Conservation (phyloP, 345 rosid species). For the Dipteronia dyeriana region DNA sequence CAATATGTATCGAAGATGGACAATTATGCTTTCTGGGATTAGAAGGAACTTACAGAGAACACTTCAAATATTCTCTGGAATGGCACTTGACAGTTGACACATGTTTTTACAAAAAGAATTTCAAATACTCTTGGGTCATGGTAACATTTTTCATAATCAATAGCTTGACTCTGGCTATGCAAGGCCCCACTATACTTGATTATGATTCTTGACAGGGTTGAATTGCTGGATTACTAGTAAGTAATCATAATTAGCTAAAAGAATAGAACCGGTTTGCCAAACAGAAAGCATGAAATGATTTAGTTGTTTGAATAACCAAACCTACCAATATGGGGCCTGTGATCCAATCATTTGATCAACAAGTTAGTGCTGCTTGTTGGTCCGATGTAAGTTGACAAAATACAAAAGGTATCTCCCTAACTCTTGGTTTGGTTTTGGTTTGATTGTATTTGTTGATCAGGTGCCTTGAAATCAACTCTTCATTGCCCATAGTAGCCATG, state of each 20-base stretch:
- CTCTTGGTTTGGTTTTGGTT: neutral
- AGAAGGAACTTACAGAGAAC: no score
- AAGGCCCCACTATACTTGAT: no score
- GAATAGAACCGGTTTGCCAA: neutral
- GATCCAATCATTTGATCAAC: conserved; percentile 6
- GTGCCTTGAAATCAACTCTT: conserved; percentile 36
- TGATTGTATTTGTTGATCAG: neutral
- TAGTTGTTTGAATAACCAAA: no score
- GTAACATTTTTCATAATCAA: no score
- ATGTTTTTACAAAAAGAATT: no score
- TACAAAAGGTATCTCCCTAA: neutral
- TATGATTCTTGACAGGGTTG: neutral
- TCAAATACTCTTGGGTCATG: no score
- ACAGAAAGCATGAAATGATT: no score
- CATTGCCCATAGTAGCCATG: neutral
- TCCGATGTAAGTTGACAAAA: neutral
- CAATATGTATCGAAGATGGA: no score
- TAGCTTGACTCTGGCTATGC: no score
- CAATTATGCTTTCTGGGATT: no score
- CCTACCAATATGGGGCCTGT: neutral
- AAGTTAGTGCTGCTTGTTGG: conserved; percentile 5
- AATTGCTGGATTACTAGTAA: neutral
- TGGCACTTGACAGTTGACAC: no score
- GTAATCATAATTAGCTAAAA: neutral
- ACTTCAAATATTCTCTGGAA: no score